Evolutionary conservation across 2,329 filamentous ascomycete species (phyloP).

Genomic region (Pseudogymnoascus sp.): DNA sequence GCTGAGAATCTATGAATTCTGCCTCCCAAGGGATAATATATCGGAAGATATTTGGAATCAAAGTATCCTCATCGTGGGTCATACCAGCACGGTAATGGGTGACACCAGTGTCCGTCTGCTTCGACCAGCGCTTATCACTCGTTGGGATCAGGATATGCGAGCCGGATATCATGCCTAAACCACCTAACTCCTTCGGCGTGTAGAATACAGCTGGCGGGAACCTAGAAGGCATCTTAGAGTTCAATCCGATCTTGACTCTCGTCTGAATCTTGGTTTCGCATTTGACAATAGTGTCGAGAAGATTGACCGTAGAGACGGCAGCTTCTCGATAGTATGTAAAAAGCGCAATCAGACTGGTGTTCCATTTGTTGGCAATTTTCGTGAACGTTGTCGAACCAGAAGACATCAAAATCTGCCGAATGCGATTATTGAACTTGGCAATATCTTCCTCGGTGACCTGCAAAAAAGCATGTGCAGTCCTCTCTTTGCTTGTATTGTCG

Average conservation of each 20-base stretch:
- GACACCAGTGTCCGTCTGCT: conserved; percentile 94
- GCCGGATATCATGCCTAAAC: conserved; percentile 96
- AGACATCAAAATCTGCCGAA: conserved; percentile 97
- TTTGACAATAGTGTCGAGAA: conserved; percentile 97
- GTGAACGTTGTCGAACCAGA: conserved; percentile 99
- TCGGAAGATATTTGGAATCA: conserved; percentile 98
- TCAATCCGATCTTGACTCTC: conserved; percentile 94
- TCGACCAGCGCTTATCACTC: conserved; percentile 96
- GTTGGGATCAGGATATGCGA: conserved; percentile 96
- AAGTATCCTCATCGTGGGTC: conserved; percentile 94
- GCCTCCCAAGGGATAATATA: conserved; percentile 99
- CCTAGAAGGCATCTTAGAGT: conserved; percentile 98
- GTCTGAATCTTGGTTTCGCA: conserved; percentile 99
- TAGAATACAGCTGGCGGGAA: conserved; percentile 99
- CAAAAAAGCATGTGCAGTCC: conserved; percentile 93
- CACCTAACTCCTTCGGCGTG: conserved; percentile 94
- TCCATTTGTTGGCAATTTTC: conserved; percentile 99
- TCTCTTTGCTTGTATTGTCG: conserved; percentile 93
- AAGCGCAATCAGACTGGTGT: conserved; percentile 90
- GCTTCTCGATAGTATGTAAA: conserved; percentile 99
- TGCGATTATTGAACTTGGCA: conserved; percentile 98
- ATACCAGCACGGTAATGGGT: conserved; percentile 97
- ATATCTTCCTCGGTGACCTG: conserved; percentile 98
- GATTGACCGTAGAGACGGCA: conserved; percentile 86
- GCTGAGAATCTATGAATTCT: conserved; percentile 97